Base-by-base conservation (phyloP, 2,329 filamentous ascomycete genomes). In the Fusarium compactum region DNA sequence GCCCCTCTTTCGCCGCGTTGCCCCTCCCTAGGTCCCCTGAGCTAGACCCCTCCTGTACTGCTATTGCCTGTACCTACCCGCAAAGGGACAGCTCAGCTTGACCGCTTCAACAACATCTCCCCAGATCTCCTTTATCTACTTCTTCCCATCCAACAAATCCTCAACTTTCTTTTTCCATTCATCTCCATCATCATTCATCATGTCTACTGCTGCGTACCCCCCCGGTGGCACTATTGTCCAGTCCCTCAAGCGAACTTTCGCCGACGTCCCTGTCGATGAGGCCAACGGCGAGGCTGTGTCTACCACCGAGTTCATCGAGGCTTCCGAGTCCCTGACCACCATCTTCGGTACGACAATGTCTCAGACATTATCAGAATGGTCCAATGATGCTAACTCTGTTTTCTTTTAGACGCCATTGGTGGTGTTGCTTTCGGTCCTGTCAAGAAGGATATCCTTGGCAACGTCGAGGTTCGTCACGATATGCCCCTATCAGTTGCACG, bases 221-320 rank as follows among this genome's bases (percentile, higher is more conserved):
- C 82, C 88, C 51, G 91, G 89, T 72, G 87, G 88, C 76, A 97
- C 94, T 76, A 94, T 95, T 85, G 91, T 98, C 82, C 90, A 97
- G 79, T 92, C 90, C 75, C 87, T 97, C 82, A 92, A 92, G 85
- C 87, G 87, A 80, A 95, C 92, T 76, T 99, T 97, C 84, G 86
- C 87, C 70, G 89, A 95, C 75, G 95, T 98, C 58, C 90, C 92
- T 16, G 82, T 97, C 75, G 89, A 94, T 76, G 85, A 87, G 67
- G 86, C 87, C 73, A 91, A 92, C 74, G 90, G 90, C 82, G 91
- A 94, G 84, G 92, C 90, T 66, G 90, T 98, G 77, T 83, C 89
- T 58, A 98, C 96, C 48, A 88, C 88, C 62, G 90, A 97, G 80
- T 99, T 98, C 82, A 91, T 98, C 70, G 92, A 97, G 72, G 96